Percentiles rank a stretch among this genome's conserved stretches.
phyloP scores from a whole-genome alignment of 2,329 filamentous ascomycete species.

The Fusarium tricinctum region DNA sequence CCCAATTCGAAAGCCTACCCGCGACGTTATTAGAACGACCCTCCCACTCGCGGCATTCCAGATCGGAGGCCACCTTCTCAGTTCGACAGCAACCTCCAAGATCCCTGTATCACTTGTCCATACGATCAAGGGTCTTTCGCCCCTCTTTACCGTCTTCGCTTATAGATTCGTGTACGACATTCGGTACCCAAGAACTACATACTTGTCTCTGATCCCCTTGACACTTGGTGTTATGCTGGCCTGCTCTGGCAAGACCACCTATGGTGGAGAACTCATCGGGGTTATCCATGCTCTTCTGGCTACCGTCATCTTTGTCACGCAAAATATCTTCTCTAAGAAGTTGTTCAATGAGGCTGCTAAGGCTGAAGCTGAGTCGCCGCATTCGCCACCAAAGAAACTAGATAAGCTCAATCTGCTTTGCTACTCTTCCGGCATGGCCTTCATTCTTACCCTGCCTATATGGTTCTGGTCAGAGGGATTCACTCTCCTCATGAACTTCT shows the following conservation, averaged over 20 bases:
- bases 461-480: slow-evolving; percentile 95
- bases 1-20: slow-evolving; percentile 84
- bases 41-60: slow-evolving; percentile 94
- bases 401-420: slow-evolving; percentile 97
- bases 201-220: slow-evolving; percentile 88
- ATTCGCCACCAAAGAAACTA: slow-evolving; percentile 78
- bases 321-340: slow-evolving; percentile 98
- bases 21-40: slow-evolving; percentile 86
- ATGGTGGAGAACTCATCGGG: slow-evolving; percentile 90
- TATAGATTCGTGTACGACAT: slow-evolving; percentile 93
- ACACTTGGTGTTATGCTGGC: slow-evolving; percentile 96
- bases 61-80: slow-evolving; percentile 92
- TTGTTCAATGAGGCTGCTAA: slow-evolving; percentile 95
- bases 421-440: slow-evolving; percentile 96
- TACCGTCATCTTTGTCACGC: slow-evolving; percentile 95
- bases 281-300: slow-evolving; percentile 89
- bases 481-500: slow-evolving; percentile 80
- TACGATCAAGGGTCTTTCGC: slow-evolving; percentile 97
- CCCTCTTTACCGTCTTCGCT: slow-evolving; percentile 92
- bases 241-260: slow-evolving; percentile 84
- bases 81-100: slow-evolving; percentile 91
- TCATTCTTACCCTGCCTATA: slow-evolving; percentile 87
- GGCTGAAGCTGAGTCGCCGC: slow-evolving; percentile 80
- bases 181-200: slow-evolving; percentile 87
- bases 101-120: slow-evolving; percentile 98